Evolutionary conservation across 805 yeast genomes (phyloP).

Genomic region (Spathaspora boniae): DNA sequence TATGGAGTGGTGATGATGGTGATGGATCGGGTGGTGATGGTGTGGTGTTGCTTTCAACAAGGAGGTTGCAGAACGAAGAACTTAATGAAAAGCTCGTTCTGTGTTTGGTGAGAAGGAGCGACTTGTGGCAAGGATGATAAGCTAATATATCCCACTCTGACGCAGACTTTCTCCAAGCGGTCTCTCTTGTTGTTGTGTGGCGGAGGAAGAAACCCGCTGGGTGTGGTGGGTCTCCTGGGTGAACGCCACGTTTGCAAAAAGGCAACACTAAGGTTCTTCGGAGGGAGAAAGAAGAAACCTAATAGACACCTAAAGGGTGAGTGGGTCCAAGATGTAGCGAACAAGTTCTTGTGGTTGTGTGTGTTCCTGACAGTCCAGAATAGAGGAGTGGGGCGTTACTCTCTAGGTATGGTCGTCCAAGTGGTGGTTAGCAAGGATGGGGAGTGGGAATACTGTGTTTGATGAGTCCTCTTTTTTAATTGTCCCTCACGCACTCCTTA

Average conservation of each 20-base stretch:
- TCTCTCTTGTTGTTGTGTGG: background rate
- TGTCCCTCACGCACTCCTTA: no score
- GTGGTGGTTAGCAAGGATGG: background rate
- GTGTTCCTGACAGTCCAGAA: background rate
- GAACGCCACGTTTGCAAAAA: constrained; percentile 1
- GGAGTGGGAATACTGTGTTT: no score
- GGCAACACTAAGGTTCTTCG: background rate
- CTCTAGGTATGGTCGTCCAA: background rate
- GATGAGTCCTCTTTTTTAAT: no score
- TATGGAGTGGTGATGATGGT: constrained; percentile 5
- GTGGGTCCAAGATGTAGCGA: background rate
- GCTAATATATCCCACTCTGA: constrained; percentile 6
- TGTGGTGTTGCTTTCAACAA: constrained; percentile 1
- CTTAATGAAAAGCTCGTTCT: constrained; percentile 41
- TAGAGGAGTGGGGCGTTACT: background rate
- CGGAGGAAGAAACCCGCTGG: background rate
- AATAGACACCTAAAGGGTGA: background rate
- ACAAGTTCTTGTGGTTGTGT: background rate
- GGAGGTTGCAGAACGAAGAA: constrained; percentile 19
- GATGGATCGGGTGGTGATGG: constrained; percentile 6
- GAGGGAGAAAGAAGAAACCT: background rate
- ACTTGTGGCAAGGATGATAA: constrained; percentile 1
- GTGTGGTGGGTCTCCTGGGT: background rate
- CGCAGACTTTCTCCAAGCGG: background rate
- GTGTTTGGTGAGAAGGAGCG: background rate